Evolutionary conservation across 495 filamentous ascomycete genomes (phyloP).

Genomic region (Lasiosphaeria hispida): DNA sequence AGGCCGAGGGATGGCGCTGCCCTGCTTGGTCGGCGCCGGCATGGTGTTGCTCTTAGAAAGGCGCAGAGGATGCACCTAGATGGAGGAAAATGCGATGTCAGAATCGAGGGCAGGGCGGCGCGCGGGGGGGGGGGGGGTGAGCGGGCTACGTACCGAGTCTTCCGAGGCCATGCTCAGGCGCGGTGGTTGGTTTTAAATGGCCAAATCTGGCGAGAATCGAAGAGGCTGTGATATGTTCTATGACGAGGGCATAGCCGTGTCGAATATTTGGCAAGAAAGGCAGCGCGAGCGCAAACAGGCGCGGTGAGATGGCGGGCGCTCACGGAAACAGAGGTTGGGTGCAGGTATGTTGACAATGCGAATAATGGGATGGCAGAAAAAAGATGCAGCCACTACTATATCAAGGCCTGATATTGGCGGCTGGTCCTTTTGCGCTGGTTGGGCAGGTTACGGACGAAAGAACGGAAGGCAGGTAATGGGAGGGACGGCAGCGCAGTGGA

Average conservation of each 20-base stretch:
- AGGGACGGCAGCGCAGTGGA: conserved; percentile 4
- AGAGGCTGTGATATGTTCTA: neutral
- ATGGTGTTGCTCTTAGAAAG: conserved; percentile 54
- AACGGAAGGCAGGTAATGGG: conserved; percentile 6
- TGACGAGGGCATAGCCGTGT: neutral
- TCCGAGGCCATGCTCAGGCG: conserved; percentile 37
- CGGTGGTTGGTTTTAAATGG: neutral
- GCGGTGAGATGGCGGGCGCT: neutral
- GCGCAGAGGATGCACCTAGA: conserved; percentile 55
- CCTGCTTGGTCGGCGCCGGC: conserved; percentile 43
- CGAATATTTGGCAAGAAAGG: neutral
- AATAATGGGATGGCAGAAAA: neutral
- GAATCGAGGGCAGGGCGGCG: neutral
- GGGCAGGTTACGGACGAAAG: conserved; percentile 9
- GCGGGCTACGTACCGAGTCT: conserved; percentile 37
- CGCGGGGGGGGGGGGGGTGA: neutral
- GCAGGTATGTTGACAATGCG: conserved; percentile 2
- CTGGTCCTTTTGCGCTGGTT: conserved; percentile 1
- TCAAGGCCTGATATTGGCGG: conserved; percentile 19
- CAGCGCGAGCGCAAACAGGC: neutral
- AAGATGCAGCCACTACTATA: conserved; percentile 12
- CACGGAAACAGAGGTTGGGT: neutral
- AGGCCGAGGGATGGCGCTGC: conserved; percentile 48
- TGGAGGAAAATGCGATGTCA: conserved; percentile 1
- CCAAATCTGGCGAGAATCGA: too few species aligned